These are phyloP conservation scores for Stereocaulon alpinum DNA, from an alignment of 495 filamentous ascomycete species.

Conservation along the genomic window DNA sequence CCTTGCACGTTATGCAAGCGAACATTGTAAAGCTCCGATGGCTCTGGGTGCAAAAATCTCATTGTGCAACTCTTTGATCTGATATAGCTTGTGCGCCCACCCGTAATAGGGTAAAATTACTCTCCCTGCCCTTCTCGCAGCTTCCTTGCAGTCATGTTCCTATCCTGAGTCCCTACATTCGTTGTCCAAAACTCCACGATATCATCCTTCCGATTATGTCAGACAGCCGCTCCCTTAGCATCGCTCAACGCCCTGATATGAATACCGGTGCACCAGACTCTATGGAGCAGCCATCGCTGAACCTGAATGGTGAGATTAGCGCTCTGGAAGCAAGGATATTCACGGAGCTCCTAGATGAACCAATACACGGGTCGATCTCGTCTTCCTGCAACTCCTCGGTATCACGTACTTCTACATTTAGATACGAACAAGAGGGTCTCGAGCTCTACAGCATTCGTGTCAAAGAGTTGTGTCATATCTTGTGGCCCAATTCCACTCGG, in stretches of 20 bases:
- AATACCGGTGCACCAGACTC: no score
- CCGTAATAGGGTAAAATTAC: not conserved
- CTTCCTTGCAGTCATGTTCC: no score
- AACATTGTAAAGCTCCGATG: not conserved
- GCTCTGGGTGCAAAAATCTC: constrained; percentile 1
- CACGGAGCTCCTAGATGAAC: not conserved
- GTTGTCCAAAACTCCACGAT: no score
- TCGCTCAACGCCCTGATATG: no score
- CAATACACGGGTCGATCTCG: not conserved
- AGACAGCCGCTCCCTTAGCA: no score
- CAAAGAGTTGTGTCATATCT: not conserved
- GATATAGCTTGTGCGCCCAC: not conserved
- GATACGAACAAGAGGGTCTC: not conserved
- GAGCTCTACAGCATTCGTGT: not conserved
- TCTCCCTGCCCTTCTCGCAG: not conserved
- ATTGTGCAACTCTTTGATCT: not conserved
- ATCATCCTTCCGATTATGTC: no score
- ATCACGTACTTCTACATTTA: not conserved
- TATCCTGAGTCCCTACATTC: no score
- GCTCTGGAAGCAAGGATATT: not conserved
- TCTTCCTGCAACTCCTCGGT: not conserved
- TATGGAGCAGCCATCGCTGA: no score
- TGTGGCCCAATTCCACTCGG: not conserved
- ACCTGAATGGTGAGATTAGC: no score
- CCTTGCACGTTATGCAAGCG: constrained; percentile 1